These are phyloP conservation scores for Parietaria judaica DNA, from an alignment of 306 rosid genomes.

Conservation along the genomic window DNA sequence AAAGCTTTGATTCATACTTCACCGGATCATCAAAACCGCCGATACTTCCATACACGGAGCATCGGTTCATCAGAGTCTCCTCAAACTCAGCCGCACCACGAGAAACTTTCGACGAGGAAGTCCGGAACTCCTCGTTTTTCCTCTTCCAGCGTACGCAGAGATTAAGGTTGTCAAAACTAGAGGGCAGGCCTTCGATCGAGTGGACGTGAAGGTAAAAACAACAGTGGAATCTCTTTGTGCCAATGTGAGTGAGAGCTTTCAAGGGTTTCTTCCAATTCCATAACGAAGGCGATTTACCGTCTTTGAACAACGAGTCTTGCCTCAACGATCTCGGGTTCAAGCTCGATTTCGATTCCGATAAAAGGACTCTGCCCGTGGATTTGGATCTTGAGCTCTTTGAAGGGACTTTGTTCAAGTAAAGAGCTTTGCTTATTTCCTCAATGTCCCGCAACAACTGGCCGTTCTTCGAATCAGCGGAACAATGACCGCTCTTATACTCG, in stretches of 20 bases:
- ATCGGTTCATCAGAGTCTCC: constrained; percentile 47
- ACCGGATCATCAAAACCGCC: constrained; percentile 36
- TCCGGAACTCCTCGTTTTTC: constrained; percentile 41
- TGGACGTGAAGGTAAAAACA: constrained; percentile 56
- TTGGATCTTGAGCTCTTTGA: constrained; percentile 33
- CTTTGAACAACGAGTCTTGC: constrained; percentile 31
- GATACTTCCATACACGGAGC: constrained; percentile 49
- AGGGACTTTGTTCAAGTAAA: constrained; percentile 43
- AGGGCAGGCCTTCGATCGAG: constrained; percentile 55
- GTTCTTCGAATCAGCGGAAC: constrained; percentile 24
- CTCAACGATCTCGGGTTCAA: constrained; percentile 22
- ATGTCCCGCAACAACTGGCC: constrained; percentile 51
- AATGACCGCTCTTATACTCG: constrained; percentile 24
- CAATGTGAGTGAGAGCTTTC: constrained; percentile 55
- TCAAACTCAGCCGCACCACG: constrained; percentile 47
- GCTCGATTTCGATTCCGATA: constrained; percentile 24
- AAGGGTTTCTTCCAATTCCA: constrained; percentile 90
- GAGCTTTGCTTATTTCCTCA: constrained; percentile 75
- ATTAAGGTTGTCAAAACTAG: constrained; percentile 35
- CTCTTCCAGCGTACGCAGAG: constrained; percentile 59
- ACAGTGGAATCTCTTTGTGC: constrained; percentile 45
- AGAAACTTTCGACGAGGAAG: constrained; percentile 32
- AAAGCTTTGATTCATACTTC: constrained; percentile 53
- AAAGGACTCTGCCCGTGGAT: constrained; percentile 30
- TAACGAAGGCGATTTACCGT: constrained; percentile 35